Evolutionary conservation across 257 asterid species (phyloP).

Genomic region (Scutellaria barbata): DNA sequence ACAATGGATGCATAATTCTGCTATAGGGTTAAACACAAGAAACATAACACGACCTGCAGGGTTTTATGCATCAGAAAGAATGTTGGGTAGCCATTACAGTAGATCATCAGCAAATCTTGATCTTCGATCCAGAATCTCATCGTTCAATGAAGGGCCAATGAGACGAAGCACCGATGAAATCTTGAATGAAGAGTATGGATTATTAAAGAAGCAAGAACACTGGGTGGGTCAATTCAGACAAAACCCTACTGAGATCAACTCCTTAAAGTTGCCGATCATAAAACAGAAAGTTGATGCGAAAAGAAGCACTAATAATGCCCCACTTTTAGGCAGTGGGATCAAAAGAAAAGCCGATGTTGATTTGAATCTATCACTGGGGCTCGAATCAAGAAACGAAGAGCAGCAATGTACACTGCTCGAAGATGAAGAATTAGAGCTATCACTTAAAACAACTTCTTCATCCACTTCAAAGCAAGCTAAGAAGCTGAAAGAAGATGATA

Average conservation of each 20-base stretch:
- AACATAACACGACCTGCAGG: slow-evolving; percentile 44
- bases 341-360: slow-evolving; percentile 65
- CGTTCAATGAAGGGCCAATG: slow-evolving; percentile 39
- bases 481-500: slow-evolving; percentile 44
- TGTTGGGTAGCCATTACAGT: slow-evolving; percentile 35
- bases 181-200: slow-evolving; percentile 31
- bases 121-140: slow-evolving; percentile 35
- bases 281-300: slow-evolving; percentile 18
- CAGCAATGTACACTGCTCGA: slow-evolving; percentile 13
- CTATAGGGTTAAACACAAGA: slow-evolving; percentile 33
- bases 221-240: slow-evolving; percentile 37
- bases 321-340: slow-evolving; percentile 16
- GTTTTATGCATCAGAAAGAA: slow-evolving; percentile 37
- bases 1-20: slow-evolving; percentile 51
- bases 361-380: slow-evolving; percentile 63
- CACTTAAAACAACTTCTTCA: slow-evolving; percentile 45
- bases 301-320: slow-evolving; percentile 9
- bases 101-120: slow-evolving; percentile 42
- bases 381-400: slow-evolving; percentile 38
- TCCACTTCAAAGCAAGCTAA: slow-evolving; percentile 37
- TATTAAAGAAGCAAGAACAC: slow-evolving; percentile 34
- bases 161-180: slow-evolving; percentile 28
- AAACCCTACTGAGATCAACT: slow-evolving; percentile 43
- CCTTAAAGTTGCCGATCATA: slow-evolving; percentile 24
- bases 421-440: slow-evolving; percentile 46